A percentile compares a stretch with the other conserved stretches of the same genome.
Conservation (phyloP, 2,329 filamentous ascomycete genomes). For the Penicillium verrucosum region DNA sequence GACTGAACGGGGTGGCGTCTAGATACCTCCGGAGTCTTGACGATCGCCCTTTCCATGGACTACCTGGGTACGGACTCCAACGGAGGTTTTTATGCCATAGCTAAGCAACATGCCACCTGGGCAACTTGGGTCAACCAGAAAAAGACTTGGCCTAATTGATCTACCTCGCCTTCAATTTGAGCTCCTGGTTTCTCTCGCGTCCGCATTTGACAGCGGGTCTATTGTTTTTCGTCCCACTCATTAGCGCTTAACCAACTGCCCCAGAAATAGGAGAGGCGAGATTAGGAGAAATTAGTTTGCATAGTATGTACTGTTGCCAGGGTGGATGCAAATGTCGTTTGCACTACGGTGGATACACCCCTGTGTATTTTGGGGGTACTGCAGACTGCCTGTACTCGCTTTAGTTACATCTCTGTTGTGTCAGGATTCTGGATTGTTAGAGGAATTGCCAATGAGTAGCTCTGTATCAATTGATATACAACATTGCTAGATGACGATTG, state of each 20-base stretch:
- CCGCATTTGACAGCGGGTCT: background rate
- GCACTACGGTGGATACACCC: slow-evolving; percentile 1
- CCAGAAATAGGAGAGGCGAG: background rate
- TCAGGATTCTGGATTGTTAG: background rate
- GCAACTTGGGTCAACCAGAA: background rate
- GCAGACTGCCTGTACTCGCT: background rate
- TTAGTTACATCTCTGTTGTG: background rate
- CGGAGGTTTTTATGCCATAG: background rate
- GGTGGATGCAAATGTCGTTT: background rate
- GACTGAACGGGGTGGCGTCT: background rate
- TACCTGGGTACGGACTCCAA: background rate
- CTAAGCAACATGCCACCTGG: background rate
- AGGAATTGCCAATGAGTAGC: background rate
- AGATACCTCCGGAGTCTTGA: background rate
- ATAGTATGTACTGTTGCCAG: slow-evolving; percentile 1
- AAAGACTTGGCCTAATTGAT: too few relatives aligned
- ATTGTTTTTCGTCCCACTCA: slow-evolving; percentile 3
- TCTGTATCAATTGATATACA: background rate
- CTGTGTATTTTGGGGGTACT: background rate
- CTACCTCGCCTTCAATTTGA: background rate
- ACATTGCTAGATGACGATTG: background rate
- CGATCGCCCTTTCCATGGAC: background rate
- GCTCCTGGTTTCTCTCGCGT: background rate
- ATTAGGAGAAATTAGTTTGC: slow-evolving; percentile 15
- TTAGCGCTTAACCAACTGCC: background rate